These are phyloP conservation scores for Paralagenidium karlingii DNA, from an alignment of 352 stramenopile species.

Conservation along the genomic window DNA sequence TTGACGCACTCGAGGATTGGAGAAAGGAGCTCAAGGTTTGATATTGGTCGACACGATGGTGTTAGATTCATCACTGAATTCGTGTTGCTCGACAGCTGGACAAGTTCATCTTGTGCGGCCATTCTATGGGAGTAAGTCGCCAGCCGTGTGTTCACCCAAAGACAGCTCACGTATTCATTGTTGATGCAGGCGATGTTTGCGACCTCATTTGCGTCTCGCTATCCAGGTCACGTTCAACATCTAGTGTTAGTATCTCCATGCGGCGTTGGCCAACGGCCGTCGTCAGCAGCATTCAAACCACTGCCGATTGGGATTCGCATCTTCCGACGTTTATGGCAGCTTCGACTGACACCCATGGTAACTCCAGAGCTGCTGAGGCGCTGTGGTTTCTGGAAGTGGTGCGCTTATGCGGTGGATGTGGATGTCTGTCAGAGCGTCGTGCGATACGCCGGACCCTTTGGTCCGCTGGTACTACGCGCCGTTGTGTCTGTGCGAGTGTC, in stretches of 20 bases:
- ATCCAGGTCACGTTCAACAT: slow-evolving; percentile 56
- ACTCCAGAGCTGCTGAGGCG: too few relatives aligned
- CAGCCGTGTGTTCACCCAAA: not conserved
- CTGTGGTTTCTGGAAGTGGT: too few relatives aligned
- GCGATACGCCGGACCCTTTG: slow-evolving; percentile 59
- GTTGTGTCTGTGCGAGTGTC: slow-evolving; percentile 41
- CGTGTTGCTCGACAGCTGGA: slow-evolving; percentile 30
- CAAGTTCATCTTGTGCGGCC: slow-evolving; percentile 50
- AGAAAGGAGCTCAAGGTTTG: slow-evolving; percentile 54
- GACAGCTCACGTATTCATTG: not conserved
- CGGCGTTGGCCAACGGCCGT: slow-evolving; percentile 38
- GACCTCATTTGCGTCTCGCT: slow-evolving; percentile 50
- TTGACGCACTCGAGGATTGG: slow-evolving; percentile 59
- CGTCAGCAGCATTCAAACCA: too few relatives aligned
- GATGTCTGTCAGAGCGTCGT: slow-evolving; percentile 39
- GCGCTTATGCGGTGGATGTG: slow-evolving; percentile 33
- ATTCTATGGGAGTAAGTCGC: slow-evolving; percentile 60
- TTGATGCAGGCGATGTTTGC: slow-evolving; percentile 57
- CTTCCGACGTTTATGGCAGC: slow-evolving; percentile 40
- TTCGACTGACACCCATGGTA: slow-evolving; percentile 63
- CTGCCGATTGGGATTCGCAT: too few relatives aligned
- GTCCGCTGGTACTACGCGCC: slow-evolving; percentile 53
- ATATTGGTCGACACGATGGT: too few relatives aligned
- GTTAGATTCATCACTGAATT: too few relatives aligned
- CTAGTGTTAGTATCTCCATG: slow-evolving; percentile 67